Percentiles rank a stretch among this genome's conserved stretches.
phyloP scores from a whole-genome alignment of 306 rosid species.

The Cicer chorassanicum region DNA sequence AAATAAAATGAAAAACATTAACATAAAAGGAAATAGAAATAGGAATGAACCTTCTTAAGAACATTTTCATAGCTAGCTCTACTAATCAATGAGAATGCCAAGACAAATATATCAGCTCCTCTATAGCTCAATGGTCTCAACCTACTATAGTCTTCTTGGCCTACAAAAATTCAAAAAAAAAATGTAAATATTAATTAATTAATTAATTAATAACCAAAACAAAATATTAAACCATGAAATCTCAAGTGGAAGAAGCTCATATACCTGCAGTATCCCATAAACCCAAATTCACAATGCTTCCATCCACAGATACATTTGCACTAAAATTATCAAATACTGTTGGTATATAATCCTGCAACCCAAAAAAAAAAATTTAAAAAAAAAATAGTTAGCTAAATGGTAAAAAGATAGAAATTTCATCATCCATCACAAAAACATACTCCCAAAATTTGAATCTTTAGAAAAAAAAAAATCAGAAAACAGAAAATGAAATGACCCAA shows the following conservation, averaged over 20 bases:
- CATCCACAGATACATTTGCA: conserved; percentile 97
- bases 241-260: background rate
- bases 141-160: conserved; percentile 98
- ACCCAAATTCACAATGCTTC: conserved; percentile 88
- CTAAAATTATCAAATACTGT: conserved; percentile 97
- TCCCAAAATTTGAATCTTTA: background rate
- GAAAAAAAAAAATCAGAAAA: conserved; percentile 30
- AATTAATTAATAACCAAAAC: background rate
- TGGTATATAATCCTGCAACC: conserved; percentile 83
- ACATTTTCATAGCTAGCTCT: conserved; percentile 96
- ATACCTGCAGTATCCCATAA: conserved; percentile 99
- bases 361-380: background rate
- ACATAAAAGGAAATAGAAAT: conserved; percentile 12
- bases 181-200: conserved; percentile 9
- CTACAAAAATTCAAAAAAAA: conserved; percentile 52
- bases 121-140: conserved; percentile 96
- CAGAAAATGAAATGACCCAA: conserved; percentile 5
- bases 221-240: conserved; percentile 28
- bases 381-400: conserved; percentile 21
- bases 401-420: conserved; percentile 9
- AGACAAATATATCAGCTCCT: conserved; percentile 93
- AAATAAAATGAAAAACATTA: background rate
- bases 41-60: conserved; percentile 72
- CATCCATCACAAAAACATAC: background rate
- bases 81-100: conserved; percentile 90